Conservation (phyloP, 2,329 filamentous ascomycete genomes). For the Aureobasidium musti region DNA sequence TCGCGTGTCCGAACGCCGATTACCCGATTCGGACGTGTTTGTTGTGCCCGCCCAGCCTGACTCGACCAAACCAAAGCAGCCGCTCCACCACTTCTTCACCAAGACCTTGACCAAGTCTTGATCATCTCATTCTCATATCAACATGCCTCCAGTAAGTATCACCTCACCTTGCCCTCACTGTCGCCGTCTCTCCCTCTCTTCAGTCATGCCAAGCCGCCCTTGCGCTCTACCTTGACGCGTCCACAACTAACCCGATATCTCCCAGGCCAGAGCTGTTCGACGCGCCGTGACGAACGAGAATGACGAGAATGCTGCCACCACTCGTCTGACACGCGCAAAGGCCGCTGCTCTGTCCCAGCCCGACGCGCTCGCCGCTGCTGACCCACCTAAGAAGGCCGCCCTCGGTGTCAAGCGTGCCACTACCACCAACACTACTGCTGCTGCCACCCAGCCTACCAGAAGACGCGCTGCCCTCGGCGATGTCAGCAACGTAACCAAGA, state of each 20-base stretch:
- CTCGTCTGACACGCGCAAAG: slow-evolving; percentile 91
- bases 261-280: slow-evolving; percentile 69
- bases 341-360: slow-evolving; percentile 64
- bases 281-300: slow-evolving; percentile 87
- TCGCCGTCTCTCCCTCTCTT: background rate
- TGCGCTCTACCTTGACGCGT: slow-evolving; percentile 33
- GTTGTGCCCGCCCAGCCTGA: slow-evolving; percentile 29
- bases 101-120: slow-evolving; percentile 23
- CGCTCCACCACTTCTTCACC: slow-evolving; percentile 19
- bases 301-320: slow-evolving; percentile 77
- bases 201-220: slow-evolving; percentile 20
- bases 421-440: slow-evolving; percentile 43
- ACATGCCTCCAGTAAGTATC: slow-evolving; percentile 44
- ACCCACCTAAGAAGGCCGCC: slow-evolving; percentile 55
- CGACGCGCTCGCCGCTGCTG: slow-evolving; percentile 56
- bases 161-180: background rate
- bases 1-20: slow-evolving; percentile 21
- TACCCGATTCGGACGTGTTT: slow-evolving; percentile 31
- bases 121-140: slow-evolving; percentile 31
- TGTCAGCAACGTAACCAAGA: slow-evolving; percentile 92
- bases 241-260: slow-evolving; percentile 46
- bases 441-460: slow-evolving; percentile 54
- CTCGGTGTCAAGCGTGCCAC: slow-evolving; percentile 49
- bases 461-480: slow-evolving; percentile 88
- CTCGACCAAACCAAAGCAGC: slow-evolving; percentile 23